A percentile compares a stretch with the other conserved stretches of the same genome.
phyloP scores from a whole-genome alignment of 345 rosid species.

The Raphanus raphanistrum region DNA sequence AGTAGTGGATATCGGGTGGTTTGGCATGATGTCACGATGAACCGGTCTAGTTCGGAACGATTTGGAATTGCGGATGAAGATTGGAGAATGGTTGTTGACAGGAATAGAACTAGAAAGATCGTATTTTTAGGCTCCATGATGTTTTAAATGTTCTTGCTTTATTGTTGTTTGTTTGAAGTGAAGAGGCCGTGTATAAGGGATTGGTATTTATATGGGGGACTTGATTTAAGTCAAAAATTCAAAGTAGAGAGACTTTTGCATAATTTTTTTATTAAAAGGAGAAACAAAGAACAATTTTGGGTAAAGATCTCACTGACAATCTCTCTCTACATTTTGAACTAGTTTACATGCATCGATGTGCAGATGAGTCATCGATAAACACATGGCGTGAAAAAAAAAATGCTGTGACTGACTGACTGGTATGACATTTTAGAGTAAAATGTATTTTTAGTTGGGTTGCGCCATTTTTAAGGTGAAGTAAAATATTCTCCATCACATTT shows the following conservation, averaged over 20 bases:
- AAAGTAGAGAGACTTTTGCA: background rate
- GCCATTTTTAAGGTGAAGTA: background rate
- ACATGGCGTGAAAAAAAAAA: conserved; percentile 2
- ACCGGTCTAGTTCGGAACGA: conserved; percentile 31
- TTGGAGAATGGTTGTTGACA: conserved; percentile 21
- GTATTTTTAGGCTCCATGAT: conserved; percentile 26
- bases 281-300: background rate
- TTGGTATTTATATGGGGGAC: conserved; percentile 20
- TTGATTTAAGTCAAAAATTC: conserved; percentile 21
- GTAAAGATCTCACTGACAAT: conserved; percentile 10
- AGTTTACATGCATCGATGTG: conserved; percentile 1
- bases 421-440: background rate
- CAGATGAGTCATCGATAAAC: conserved; percentile 16
- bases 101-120: conserved; percentile 27
- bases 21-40: conserved; percentile 64
- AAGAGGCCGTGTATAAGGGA: background rate
- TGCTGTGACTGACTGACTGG: background rate
- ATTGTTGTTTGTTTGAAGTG: background rate
- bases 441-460: background rate
- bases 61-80: conserved; percentile 20
- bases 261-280: background rate
- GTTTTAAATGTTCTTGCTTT: background rate
- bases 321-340: conserved; percentile 12
- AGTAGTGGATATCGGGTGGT: conserved; percentile 67
- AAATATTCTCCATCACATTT: background rate